Evolutionary conservation across 2,329 filamentous ascomycete genomes (phyloP).

Genomic region (Fusarium sublunatum): DNA sequence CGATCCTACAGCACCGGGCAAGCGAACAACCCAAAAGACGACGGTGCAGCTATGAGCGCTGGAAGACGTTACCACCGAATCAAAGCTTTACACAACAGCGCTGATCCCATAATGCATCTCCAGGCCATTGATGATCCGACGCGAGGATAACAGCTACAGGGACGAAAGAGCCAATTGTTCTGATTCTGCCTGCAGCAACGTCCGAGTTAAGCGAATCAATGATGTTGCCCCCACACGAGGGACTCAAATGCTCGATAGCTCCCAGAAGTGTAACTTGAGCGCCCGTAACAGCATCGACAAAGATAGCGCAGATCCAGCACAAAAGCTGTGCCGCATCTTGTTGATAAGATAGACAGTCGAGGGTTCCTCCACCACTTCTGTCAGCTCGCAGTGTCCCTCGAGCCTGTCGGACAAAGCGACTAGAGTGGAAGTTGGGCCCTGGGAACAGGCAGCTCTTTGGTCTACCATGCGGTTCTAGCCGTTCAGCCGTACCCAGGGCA

Average conservation of each 20-base stretch:
- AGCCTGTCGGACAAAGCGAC: slow-evolving; percentile 36
- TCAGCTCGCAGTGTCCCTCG: slow-evolving; percentile 33
- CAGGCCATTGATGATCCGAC: slow-evolving; percentile 18
- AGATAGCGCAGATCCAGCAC: slow-evolving; percentile 33
- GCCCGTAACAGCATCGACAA: slow-evolving; percentile 39
- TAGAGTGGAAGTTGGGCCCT: slow-evolving; percentile 38
- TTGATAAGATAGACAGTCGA: slow-evolving; percentile 40
- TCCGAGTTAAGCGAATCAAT: slow-evolving; percentile 7
- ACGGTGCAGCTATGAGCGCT: slow-evolving; percentile 5
- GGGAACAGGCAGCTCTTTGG: slow-evolving; percentile 21
- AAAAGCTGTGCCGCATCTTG: slow-evolving; percentile 9
- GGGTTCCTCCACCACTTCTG: slow-evolving; percentile 38
- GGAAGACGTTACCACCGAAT: slow-evolving; percentile 4
- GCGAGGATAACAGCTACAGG: slow-evolving; percentile 4
- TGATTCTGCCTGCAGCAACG: slow-evolving; percentile 11
- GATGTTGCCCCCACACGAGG: slow-evolving; percentile 24
- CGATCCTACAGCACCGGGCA: slow-evolving; percentile 2
- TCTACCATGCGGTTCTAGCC: slow-evolving; percentile 31
- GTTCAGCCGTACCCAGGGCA: slow-evolving; percentile 22
- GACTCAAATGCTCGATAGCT: slow-evolving; percentile 1
- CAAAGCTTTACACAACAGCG: slow-evolving; percentile 25
- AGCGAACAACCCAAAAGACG: slow-evolving; percentile 5
- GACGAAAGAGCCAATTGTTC: not conserved
- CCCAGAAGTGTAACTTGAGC: slow-evolving; percentile 21
- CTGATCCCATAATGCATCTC: slow-evolving; percentile 30